Evolutionary conservation across 2,329 filamentous ascomycete genomes (phyloP), one percentile per base, ranked within the genome.

Genomic region (Cladosporium sp.): DNA sequence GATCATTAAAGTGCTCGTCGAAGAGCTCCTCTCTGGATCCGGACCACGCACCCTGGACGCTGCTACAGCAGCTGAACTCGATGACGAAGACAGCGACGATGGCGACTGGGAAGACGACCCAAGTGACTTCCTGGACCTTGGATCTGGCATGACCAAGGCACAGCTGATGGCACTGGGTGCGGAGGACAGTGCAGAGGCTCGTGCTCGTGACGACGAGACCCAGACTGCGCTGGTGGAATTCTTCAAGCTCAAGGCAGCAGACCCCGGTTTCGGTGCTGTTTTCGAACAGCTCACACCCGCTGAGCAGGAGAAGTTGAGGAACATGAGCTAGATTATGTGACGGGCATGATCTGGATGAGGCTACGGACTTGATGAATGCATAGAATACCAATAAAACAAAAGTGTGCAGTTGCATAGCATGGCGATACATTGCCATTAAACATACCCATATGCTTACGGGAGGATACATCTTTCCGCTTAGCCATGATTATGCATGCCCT

Each of bases 1-100:
- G 78, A 97, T 99, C 61, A 78, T 97, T 75, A 99, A 99, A 79
- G 88, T 97, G 3, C 84, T 99, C 8, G 88, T 97, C 49, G 91
- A 96, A 70, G 94, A 99, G 76, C 84, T 99, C 3, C 80, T 89
- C 5, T 91, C 90, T 0, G 90, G 92, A 1, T 87, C 89, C 4
- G 90, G 90, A 22, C 75, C 63, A 17, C 62, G 59, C 20, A 39
- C 58, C 22, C 43, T 86, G 1, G 83, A 84, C 42, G 76, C 80
- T 3, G 78, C 78, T 1, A 84, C 84, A 0, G 87, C 85, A 0
- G 82, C 84, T 0, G 84, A 84, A 0, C 79, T 83, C 2, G 80
- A 80, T 11, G 80, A 85, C 30, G 88, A 86, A 56, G 86, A 88
- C 22, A 88, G 88, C 28, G 74, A 76, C 38, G 74, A 77, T 58